Evolutionary conservation across 2,329 filamentous ascomycete species (phyloP).

Genomic region (Trichoderma afroharzianum): DNA sequence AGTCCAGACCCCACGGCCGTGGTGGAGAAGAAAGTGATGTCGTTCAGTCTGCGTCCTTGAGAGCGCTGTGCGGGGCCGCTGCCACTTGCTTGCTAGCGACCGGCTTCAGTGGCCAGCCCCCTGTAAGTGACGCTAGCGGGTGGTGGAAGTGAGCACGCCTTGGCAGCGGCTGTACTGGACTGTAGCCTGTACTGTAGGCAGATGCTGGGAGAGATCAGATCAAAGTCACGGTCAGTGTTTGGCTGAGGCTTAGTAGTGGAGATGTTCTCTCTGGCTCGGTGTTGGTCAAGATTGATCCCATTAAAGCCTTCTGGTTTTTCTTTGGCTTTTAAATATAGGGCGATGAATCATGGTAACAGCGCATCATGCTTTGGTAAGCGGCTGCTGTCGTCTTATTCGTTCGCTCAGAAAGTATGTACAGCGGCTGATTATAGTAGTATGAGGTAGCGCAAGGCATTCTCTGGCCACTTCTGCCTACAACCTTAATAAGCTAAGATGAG

Average conservation of each 20-base stretch:
- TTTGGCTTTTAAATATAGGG: background rate
- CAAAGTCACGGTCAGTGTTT: background rate
- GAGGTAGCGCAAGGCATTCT: background rate
- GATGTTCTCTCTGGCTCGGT: background rate
- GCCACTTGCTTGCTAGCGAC: background rate
- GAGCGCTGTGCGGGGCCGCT: conserved; percentile 11
- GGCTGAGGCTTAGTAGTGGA: background rate
- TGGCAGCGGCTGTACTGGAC: background rate
- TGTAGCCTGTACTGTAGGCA: background rate
- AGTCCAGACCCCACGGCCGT: conserved; percentile 1
- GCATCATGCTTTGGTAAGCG: conserved; percentile 1
- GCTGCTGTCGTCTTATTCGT: background rate
- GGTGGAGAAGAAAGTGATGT: conserved; percentile 14
- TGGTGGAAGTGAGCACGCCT: background rate
- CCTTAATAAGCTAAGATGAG: too few relatives aligned
- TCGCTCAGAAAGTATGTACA: background rate
- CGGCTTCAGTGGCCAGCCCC: conserved; percentile 4
- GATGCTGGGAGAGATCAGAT: background rate
- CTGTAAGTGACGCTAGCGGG: conserved; percentile 5
- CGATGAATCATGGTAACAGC: background rate
- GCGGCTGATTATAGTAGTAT: background rate
- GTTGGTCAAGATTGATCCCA: background rate
- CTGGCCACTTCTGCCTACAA: background rate
- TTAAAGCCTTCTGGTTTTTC: background rate
- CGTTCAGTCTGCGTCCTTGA: conserved; percentile 1